Conservation (phyloP, 2,329 filamentous ascomycete genomes). For the Talaromyces sp. region DNA sequence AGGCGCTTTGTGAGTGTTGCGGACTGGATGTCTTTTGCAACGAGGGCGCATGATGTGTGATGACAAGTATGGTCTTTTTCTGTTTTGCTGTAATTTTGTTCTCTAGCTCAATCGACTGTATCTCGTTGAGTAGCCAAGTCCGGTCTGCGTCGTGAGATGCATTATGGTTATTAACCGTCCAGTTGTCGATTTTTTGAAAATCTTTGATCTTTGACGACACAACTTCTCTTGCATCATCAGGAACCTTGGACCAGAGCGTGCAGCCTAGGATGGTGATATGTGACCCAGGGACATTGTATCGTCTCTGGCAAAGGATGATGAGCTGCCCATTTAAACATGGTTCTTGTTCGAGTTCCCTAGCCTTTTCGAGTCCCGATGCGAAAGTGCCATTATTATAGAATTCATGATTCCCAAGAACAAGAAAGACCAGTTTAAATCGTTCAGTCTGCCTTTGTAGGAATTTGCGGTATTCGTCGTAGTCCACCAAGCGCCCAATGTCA, state of each 20-base stretch:
- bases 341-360: constrained; percentile 18
- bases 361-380: constrained; percentile 18
- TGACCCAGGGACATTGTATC: constrained; percentile 19
- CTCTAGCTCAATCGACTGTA: constrained; percentile 3
- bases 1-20: constrained; percentile 44
- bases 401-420: constrained; percentile 25
- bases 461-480: constrained; percentile 21
- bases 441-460: constrained; percentile 18
- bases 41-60: constrained; percentile 57
- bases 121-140: constrained; percentile 41
- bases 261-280: constrained; percentile 53
- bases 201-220: constrained; percentile 49
- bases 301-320: constrained; percentile 21
- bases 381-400: constrained; percentile 24
- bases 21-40: constrained; percentile 45
- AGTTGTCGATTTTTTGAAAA: constrained; percentile 50
- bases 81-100: not conserved
- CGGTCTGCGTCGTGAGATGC: constrained; percentile 44
- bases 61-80: constrained; percentile 39
- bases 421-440: constrained; percentile 19
- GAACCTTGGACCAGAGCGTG: constrained; percentile 54
- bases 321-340: constrained; percentile 21
- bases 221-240: constrained; percentile 28
- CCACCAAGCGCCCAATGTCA: constrained; percentile 14
- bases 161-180: constrained; percentile 47